Evolutionary conservation across 345 rosid genomes (phyloP).

Genomic region (Populus euphratica): DNA sequence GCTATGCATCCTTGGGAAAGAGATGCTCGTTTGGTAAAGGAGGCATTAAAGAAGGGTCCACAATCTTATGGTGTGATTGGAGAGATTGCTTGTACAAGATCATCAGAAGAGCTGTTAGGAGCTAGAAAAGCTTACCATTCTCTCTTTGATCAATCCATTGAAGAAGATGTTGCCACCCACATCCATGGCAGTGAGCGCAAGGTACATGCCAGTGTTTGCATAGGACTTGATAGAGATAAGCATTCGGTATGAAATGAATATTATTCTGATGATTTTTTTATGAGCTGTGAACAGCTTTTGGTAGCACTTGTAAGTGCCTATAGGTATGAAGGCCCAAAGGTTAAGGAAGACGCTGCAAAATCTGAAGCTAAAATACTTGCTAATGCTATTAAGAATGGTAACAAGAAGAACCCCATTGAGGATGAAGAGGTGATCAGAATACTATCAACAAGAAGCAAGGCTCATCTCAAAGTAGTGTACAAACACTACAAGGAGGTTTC

Average conservation of each 20-base stretch:
- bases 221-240: no score
- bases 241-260: no score
- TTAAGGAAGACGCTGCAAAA: conserved; percentile 56
- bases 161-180: conserved; percentile 71
- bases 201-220: conserved; percentile 24
- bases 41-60: conserved; percentile 54
- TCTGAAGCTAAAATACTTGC: conserved; percentile 57
- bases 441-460: conserved; percentile 77
- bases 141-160: conserved; percentile 69
- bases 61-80: conserved; percentile 48
- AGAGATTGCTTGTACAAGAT: conserved; percentile 77
- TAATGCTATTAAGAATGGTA: conserved; percentile 37
- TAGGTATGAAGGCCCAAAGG: conserved; percentile 70
- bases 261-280: not conserved
- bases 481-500: conserved; percentile 45
- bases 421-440: conserved; percentile 70
- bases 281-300: conserved; percentile 50
- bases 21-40: conserved; percentile 74
- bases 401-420: conserved; percentile 32
- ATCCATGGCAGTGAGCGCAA: conserved; percentile 45
- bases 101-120: conserved; percentile 70
- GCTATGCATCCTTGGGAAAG: conserved; percentile 93
- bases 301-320: conserved; percentile 89
- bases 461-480: conserved; percentile 51
- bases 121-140: conserved; percentile 93